Percentiles rank a stretch among this genome's conserved stretches.
Evolutionary conservation across 768 basidiomycete species (phyloP).

Genomic region (Mycena polygramma): DNA sequence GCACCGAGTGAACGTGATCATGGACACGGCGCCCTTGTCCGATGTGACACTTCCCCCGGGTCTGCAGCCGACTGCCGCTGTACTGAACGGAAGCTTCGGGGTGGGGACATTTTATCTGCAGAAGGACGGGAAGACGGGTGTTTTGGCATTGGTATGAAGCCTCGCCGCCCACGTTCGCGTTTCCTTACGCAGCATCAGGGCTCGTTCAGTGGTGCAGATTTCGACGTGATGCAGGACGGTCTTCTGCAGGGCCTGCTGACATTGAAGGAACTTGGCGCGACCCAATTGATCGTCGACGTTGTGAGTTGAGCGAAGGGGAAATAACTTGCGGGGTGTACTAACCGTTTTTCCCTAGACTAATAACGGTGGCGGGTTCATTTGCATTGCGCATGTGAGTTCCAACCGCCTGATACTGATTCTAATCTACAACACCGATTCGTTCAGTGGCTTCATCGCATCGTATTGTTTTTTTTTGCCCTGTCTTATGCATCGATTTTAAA

Average conservation of each 20-base stretch:
- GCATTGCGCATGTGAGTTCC: constrained; percentile 65
- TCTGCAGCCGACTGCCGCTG: constrained; percentile 53
- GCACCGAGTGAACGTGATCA: constrained; percentile 61
- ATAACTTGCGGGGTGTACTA: background rate
- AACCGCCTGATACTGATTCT: background rate
- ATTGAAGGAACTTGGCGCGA: constrained; percentile 62
- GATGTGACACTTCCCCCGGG: constrained; percentile 57
- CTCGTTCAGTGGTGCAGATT: constrained; percentile 65
- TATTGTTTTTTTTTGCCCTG: constrained; percentile 38
- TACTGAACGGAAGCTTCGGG: constrained; percentile 60
- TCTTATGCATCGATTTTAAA: background rate
- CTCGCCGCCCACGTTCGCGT: constrained; percentile 49
- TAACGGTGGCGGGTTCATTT: constrained; percentile 71
- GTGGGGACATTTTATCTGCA: constrained; percentile 68
- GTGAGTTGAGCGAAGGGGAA: constrained; percentile 47
- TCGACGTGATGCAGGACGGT: constrained; percentile 54
- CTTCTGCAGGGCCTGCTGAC: constrained; percentile 62
- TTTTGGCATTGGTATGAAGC: constrained; percentile 30
- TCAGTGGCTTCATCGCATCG: constrained; percentile 62
- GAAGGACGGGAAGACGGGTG: constrained; percentile 63
- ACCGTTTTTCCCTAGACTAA: constrained; percentile 51
- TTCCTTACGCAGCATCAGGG: constrained; percentile 49
- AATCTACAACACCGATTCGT: background rate
- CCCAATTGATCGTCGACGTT: constrained; percentile 71
- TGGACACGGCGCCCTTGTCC: constrained; percentile 60